phyloP scores from a whole-genome alignment of 305 asterid species.

The Solanum chacoense region DNA sequence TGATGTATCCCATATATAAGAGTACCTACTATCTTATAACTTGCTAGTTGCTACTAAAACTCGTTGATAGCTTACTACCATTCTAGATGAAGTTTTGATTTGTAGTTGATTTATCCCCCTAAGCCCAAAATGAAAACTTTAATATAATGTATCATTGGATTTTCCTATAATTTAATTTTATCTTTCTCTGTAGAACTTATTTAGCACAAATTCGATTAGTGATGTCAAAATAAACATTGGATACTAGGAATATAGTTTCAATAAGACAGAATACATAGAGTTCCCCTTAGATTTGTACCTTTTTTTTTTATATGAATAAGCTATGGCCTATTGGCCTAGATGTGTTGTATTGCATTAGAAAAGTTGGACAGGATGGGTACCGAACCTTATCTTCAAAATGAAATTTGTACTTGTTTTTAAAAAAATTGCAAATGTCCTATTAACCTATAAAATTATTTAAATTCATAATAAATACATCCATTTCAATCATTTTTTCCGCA shows the following conservation, averaged over 20 bases:
- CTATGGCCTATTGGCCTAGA: too few species aligned
- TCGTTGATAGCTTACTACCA: not conserved
- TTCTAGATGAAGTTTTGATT: not conserved
- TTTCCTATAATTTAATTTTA: not conserved
- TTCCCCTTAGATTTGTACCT: not conserved
- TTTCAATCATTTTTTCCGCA: too few species aligned
- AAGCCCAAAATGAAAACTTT: not conserved
- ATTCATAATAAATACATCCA: too few species aligned
- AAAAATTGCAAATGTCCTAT: too few species aligned
- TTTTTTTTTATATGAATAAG: too few species aligned
- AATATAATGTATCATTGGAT: not conserved
- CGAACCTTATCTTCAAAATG: too few species aligned
- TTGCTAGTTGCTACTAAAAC: not conserved
- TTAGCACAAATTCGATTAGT: not conserved
- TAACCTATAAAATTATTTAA: too few species aligned
- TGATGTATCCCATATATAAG: too few species aligned
- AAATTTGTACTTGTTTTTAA: too few species aligned
- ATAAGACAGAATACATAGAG: too few species aligned
- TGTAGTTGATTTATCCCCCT: not conserved
- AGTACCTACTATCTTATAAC: not conserved
- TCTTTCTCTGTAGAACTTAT: not conserved
- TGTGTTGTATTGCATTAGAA: too few species aligned
- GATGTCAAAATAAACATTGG: not conserved
- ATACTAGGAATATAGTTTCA: not conserved
- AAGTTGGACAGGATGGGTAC: too few species aligned